Evolutionary conservation across 1,284 basidiomycete species (phyloP).

Genomic region (Ceratobasidium sp.): DNA sequence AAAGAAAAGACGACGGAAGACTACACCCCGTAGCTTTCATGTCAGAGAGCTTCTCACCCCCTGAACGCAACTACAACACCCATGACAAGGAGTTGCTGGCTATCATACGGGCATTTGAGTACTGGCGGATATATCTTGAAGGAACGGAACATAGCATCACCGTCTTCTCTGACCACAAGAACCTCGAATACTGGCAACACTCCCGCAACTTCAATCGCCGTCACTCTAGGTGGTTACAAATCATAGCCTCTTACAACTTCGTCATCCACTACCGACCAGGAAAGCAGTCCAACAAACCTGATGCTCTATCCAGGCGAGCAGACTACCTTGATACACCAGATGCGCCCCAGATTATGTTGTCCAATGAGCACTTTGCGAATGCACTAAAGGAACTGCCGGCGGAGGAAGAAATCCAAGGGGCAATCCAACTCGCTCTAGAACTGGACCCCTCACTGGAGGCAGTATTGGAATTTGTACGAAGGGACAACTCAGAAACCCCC

Average conservation of each 20-base stretch:
- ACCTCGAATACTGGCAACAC: conserved; percentile 6
- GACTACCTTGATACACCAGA: conserved; percentile 39
- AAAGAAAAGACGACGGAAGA: neutral
- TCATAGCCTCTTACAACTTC: conserved; percentile 47
- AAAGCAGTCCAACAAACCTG: conserved; percentile 45
- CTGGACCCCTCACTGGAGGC: too few relatives aligned
- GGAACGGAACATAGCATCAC: conserved; percentile 12
- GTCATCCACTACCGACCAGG: conserved; percentile 49
- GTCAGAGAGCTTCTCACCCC: conserved; percentile 21
- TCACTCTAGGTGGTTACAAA: conserved; percentile 49
- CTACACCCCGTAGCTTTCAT: conserved; percentile 18
- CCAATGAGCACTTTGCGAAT: too few relatives aligned
- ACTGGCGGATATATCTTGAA: conserved; percentile 50
- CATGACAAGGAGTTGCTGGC: conserved; percentile 44
- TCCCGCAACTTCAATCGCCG: conserved; percentile 35
- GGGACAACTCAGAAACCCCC: too few relatives aligned
- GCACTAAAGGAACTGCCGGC: too few relatives aligned
- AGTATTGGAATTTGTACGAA: too few relatives aligned
- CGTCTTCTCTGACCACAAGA: conserved; percentile 2
- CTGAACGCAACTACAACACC: conserved; percentile 53
- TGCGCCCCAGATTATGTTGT: conserved; percentile 16
- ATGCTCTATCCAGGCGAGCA: conserved; percentile 49
- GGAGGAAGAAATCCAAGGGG: too few relatives aligned
- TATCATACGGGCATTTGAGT: conserved; percentile 16
- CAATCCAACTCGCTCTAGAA: too few relatives aligned